Base-by-base conservation (phyloP, 1,139 yeast genomes). In the Magnusiomyces tetraspermus region DNA sequence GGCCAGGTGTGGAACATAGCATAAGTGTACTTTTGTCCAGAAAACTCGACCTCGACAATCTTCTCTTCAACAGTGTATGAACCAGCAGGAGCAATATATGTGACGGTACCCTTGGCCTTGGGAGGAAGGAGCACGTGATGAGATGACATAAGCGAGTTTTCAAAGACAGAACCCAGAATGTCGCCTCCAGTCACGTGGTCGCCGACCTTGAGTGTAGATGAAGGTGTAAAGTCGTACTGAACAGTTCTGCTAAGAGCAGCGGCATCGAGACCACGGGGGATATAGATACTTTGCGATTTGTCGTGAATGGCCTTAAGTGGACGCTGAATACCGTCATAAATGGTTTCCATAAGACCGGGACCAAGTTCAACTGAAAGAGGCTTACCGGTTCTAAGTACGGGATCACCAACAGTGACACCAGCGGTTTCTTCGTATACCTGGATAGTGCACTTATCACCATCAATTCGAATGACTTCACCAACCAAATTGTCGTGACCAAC, bases 1-100 rank as follows among this genome's bases (percentile, higher is more conserved):
- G 99, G 98, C 99, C 99, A 92, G 46, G 96, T 84, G 71, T 92
- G 98, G 85, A 82, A 88, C 97, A 94, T 89, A 51, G 95, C 78
- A 75, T 87, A 90, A 50, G 79, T 77, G 61, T 77, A 78, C 63
- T 79, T 86, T 68, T 82, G 80, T 60, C 97, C 97, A 59, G 89
- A 92, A 65, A 90, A 92, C 72, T 94, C 98, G 58, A 92, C 86
- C 73, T 94, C 98, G 63, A 92, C 75, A 53, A 92, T 76, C 51
- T 87, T 80, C 64, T 90, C 97, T 60, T 86, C 96, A 55, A 92
- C 88, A 51, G 83, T 82, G 74, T 92, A 92, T 55, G 90, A 82
- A 58, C 98, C 98, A 52, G 89, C 79, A 64, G 80, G 83, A 50
- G 97, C 97, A 63, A 94, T 78, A 66, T 83, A 80, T 55, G 92